phyloP scores from a whole-genome alignment of 805 yeast genomes.

The Candida silvicultrix region DNA sequence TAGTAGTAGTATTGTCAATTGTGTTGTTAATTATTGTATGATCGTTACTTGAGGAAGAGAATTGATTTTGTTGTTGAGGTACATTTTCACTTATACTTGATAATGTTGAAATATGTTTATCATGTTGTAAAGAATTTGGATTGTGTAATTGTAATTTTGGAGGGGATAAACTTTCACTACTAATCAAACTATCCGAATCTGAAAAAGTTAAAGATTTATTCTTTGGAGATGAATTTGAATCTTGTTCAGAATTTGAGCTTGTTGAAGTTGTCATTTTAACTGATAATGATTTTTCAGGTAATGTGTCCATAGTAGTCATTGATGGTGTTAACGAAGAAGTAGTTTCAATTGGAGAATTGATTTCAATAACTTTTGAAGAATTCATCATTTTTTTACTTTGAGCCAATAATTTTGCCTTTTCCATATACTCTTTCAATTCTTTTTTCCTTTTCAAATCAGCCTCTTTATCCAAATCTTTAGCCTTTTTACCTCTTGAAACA shows the following conservation, averaged over 20 bases:
- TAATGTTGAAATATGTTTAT: neutral
- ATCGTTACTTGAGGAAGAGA: neutral
- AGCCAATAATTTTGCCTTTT: constrained; percentile 12
- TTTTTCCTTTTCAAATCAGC: constrained; percentile 17
- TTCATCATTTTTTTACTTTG: no score
- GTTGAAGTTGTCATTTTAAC: neutral
- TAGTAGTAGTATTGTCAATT: neutral
- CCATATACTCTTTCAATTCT: constrained; percentile 18
- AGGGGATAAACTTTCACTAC: constrained; percentile 22
- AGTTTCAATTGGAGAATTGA: neutral
- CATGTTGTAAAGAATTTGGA: constrained; percentile 14
- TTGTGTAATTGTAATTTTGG: constrained; percentile 20
- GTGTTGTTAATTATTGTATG: neutral
- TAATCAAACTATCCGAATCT: constrained; percentile 19
- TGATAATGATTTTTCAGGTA: neutral
- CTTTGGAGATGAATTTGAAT: constrained; percentile 3
- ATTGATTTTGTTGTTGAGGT: neutral
- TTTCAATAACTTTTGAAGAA: neutral
- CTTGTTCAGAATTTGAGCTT: neutral
- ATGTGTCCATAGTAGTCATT: neutral
- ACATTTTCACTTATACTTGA: neutral
- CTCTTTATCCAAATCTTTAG: constrained; percentile 16
- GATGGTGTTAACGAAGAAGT: neutral
- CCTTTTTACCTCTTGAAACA: constrained; percentile 29
- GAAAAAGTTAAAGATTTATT: constrained; percentile 16